Evolutionary conservation across 192 early-diverging fungal genomes (phyloP).

Genomic region (Podila verticillata): DNA sequence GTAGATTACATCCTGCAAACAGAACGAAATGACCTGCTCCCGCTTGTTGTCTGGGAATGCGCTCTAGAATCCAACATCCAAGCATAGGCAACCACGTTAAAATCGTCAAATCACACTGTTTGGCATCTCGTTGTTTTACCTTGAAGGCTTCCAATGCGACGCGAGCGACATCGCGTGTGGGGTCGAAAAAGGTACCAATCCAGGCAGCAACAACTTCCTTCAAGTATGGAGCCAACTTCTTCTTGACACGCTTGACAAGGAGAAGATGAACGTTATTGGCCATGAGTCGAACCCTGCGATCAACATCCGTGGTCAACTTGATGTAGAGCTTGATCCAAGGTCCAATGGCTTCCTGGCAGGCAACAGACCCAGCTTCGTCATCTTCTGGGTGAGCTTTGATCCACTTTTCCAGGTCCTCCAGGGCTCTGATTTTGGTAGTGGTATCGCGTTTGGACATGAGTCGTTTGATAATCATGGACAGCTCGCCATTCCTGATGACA

Average conservation of each 20-base stretch:
- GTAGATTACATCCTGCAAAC: slow-evolving; percentile 76
- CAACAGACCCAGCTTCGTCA: slow-evolving; percentile 61
- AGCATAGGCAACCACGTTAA: no score
- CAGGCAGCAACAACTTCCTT: slow-evolving; percentile 87
- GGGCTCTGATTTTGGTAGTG: slow-evolving; percentile 85
- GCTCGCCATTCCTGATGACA: slow-evolving; percentile 61
- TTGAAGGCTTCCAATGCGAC: slow-evolving; percentile 72
- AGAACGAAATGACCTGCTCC: slow-evolving; percentile 79
- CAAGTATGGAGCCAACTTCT: slow-evolving; percentile 81
- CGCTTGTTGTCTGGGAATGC: slow-evolving; percentile 86
- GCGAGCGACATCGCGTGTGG: slow-evolving; percentile 77
- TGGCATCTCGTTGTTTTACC: slow-evolving; percentile 48
- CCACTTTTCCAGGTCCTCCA: slow-evolving; percentile 83
- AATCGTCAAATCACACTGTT: neutral
- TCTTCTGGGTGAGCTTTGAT: slow-evolving; percentile 54
- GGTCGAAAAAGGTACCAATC: slow-evolving; percentile 87
- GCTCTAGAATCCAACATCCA: slow-evolving; percentile 50
- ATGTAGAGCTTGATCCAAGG: slow-evolving; percentile 71
- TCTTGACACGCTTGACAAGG: slow-evolving; percentile 73
- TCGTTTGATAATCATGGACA: slow-evolving; percentile 83
- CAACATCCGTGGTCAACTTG: slow-evolving; percentile 77
- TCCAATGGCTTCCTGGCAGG: slow-evolving; percentile 36
- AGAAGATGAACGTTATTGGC: slow-evolving; percentile 73
- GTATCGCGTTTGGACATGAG: slow-evolving; percentile 86
- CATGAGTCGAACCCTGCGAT: slow-evolving; percentile 82